These are phyloP conservation scores for Maudiozyma bulderi DNA, from an alignment of 805 yeast species.

Conservation along the genomic window DNA sequence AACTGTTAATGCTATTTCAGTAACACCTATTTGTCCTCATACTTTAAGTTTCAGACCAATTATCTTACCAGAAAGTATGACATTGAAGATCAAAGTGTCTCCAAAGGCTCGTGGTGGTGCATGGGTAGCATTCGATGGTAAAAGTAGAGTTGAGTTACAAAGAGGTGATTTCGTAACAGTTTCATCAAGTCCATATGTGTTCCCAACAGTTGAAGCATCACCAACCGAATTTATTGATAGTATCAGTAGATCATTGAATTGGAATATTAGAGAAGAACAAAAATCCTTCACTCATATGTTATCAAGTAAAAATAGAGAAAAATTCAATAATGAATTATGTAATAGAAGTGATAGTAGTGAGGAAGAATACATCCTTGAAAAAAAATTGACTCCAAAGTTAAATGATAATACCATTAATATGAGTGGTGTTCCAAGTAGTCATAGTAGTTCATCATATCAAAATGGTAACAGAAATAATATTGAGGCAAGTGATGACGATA, in stretches of 20 bases:
- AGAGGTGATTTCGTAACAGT: slow-evolving; percentile 80
- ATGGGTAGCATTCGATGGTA: slow-evolving; percentile 94
- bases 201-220: slow-evolving; percentile 77
- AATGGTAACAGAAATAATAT: neutral
- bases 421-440: neutral
- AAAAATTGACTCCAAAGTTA: neutral
- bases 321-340: slow-evolving; percentile 7
- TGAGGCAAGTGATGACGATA: neutral
- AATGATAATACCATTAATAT: neutral
- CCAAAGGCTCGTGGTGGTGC: slow-evolving; percentile 75
- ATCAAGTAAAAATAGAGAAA: slow-evolving; percentile 12
- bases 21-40: slow-evolving; percentile 93
- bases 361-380: slow-evolving; percentile 8
- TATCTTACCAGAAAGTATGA: slow-evolving; percentile 85
- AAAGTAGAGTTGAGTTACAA: slow-evolving; percentile 66
- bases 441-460: neutral
- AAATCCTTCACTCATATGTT: slow-evolving; percentile 49
- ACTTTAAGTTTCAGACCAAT: slow-evolving; percentile 87
- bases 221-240: slow-evolving; percentile 73
- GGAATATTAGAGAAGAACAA: slow-evolving; percentile 87
- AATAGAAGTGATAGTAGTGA: slow-evolving; percentile 3
- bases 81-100: slow-evolving; percentile 71
- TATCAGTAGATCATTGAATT: slow-evolving; percentile 74
- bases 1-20: slow-evolving; percentile 81
- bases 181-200: slow-evolving; percentile 78